Evolutionary conservation across 2,329 filamentous ascomycete genomes (phyloP).

Genomic region (Trichoderma afroharzianum): DNA sequence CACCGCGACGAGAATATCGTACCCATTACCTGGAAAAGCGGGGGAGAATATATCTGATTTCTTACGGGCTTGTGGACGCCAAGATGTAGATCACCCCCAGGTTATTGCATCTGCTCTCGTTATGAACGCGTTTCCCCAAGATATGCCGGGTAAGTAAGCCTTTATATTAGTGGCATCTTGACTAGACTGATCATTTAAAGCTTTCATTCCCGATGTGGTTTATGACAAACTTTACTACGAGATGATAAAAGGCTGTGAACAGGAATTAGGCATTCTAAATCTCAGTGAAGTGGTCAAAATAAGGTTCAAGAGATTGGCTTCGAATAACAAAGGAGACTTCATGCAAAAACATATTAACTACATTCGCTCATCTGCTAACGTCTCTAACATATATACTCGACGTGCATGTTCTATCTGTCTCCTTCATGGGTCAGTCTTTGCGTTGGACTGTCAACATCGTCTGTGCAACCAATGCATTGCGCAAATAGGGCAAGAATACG

Average conservation of each 20-base stretch:
- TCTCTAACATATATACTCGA: background rate
- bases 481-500: too few relatives aligned
- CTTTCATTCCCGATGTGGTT: too few relatives aligned
- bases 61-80: background rate
- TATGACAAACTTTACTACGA: too few relatives aligned
- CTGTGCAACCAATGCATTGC: background rate
- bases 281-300: background rate
- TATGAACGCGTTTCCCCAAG: background rate
- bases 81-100: background rate
- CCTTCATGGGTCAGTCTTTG: background rate
- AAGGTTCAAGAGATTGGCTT: background rate
- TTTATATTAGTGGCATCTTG: background rate
- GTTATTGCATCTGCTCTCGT: background rate
- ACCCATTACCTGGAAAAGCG: background rate
- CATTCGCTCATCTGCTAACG: background rate
- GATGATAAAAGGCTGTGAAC: background rate
- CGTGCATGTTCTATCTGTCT: background rate
- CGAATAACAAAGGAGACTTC: background rate
- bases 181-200: background rate
- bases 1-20: background rate
- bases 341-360: background rate
- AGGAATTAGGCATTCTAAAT: background rate
- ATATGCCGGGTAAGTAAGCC: background rate
- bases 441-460: background rate
- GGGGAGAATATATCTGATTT: background rate